phyloP scores from a whole-genome alignment of 495 filamentous ascomycete species.

The Polyplosphaeria fusca region DNA sequence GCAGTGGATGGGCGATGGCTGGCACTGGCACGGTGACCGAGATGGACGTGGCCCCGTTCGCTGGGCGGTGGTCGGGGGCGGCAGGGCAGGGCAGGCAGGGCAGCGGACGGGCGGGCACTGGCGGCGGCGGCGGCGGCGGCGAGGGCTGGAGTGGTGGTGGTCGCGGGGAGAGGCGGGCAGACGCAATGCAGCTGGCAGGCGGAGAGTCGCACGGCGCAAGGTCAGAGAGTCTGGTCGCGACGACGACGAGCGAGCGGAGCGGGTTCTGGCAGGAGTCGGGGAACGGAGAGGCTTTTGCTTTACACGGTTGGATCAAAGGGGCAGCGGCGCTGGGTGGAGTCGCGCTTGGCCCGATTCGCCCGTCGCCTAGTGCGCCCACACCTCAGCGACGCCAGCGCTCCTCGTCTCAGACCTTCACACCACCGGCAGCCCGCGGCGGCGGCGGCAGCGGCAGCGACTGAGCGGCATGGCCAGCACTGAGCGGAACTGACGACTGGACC shows the following conservation, averaged over 20 bases:
- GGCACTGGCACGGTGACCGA: too few relatives aligned
- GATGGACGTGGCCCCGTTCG: too few relatives aligned
- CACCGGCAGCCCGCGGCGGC: too few relatives aligned
- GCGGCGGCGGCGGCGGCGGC: too few relatives aligned
- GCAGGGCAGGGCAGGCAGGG: too few relatives aligned
- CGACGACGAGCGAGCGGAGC: not conserved
- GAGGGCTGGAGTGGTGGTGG: not conserved
- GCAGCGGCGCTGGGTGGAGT: too few relatives aligned
- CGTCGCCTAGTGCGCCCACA: not conserved
- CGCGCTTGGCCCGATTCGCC: conserved; percentile 11
- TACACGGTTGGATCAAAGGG: conserved; percentile 7
- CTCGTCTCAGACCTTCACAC: not conserved
- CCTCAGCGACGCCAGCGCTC: not conserved
- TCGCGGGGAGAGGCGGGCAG: conserved; percentile 5
- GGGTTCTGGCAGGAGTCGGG: not conserved
- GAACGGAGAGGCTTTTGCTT: conserved; percentile 6
- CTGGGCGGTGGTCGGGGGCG: too few relatives aligned
- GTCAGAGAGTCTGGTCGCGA: not conserved
- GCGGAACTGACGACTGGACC: too few relatives aligned
- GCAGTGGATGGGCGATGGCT: not conserved
- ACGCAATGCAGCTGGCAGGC: not conserved
- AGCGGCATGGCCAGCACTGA: too few relatives aligned
- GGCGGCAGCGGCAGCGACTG: too few relatives aligned
- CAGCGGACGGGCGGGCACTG: too few relatives aligned
- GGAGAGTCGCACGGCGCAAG: not conserved